These are phyloP conservation scores for Fusarium cicatricum DNA, from an alignment of 2,329 filamentous ascomycete species.

Conservation along the genomic window DNA sequence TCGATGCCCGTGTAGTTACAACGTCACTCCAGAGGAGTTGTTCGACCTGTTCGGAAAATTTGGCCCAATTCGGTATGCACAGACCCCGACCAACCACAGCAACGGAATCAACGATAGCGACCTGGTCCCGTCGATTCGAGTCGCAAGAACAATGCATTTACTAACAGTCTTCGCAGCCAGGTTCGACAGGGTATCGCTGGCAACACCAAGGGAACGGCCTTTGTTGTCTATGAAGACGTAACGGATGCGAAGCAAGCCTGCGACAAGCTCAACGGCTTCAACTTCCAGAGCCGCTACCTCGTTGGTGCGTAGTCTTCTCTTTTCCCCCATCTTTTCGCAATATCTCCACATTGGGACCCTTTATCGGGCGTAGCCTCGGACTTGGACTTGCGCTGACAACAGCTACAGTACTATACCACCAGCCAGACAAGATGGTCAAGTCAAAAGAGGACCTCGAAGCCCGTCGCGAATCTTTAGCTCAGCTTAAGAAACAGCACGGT, in stretches of 20 bases:
- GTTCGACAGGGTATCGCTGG: conserved; percentile 97
- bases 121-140: conserved; percentile 9
- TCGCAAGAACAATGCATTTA: conserved; percentile 19
- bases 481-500: conserved; percentile 96
- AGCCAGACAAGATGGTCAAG: conserved; percentile 74
- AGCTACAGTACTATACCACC: conserved; percentile 65
- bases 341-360: conserved; percentile 4
- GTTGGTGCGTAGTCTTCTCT: conserved; percentile 74
- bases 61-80: conserved; percentile 85
- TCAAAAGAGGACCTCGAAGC: conserved; percentile 94
- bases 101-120: conserved; percentile 1
- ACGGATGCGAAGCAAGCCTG: conserved; percentile 98
- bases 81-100: conserved; percentile 22
- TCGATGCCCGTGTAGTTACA: conserved; percentile 83
- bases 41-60: conserved; percentile 99
- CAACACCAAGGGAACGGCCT: conserved; percentile 98
- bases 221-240: conserved; percentile 99
- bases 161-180: conserved; percentile 69
- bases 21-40: conserved; percentile 96
- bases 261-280: conserved; percentile 99
- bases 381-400: conserved; percentile 21
- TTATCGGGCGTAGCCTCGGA: not conserved
- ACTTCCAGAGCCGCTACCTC: conserved; percentile 99
- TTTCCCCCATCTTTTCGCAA: not conserved
- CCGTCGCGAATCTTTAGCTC: conserved; percentile 96